Base-by-base conservation (phyloP, 352 stramenopile genomes). In the Blastocystis sp. region DNA sequence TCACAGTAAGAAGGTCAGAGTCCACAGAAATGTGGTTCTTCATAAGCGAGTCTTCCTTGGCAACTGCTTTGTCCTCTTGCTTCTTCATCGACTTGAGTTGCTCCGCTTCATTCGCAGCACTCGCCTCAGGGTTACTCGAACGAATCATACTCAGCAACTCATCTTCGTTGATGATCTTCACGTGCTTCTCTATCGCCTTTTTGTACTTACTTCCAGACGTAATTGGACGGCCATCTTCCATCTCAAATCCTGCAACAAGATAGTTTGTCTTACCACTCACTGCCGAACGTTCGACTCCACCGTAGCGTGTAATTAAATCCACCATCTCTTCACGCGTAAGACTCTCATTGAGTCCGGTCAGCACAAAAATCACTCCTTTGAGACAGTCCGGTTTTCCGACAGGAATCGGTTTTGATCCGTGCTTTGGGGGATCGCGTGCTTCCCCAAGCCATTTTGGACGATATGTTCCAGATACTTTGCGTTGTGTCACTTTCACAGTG, bases 221-320 rank as follows among this genome's bases (percentile, higher is more conserved):
- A 37, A 89, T 89, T 41, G 78, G 66, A 41, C 78, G 78, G 3
- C 78, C 78, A 55, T 89, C 78, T 65, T 89, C 78, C 66, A 89
- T 79, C 18, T 89, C 78, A 66, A 89, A 79, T 54, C 78, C 78
- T 34, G 56, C 78, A 24, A 89, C 55, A 30, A 89, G 39, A 56
- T 89, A 89, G 16, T 30, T 89, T n/a, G 78, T 89, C 34, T 89
- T 89, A 16, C 64, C 64, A 39, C 78, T 89, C n/a, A 89, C 78
- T 9, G 78, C 78, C 3, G 78, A 76, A 26, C 53, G 45, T 39
- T 79, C 78, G 9, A 76, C 16, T 24, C 78, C 78, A 18, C 78
- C 78, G 45, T 89, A 45, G 18, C 37, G 30, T 16, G 37, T 30
- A 78, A 89, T 89, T 30, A 89, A 45, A 8, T 89, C 43, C 11